phyloP scores from a whole-genome alignment of 805 yeast genomes.

The Saccharomycopsis capsularis region DNA sequence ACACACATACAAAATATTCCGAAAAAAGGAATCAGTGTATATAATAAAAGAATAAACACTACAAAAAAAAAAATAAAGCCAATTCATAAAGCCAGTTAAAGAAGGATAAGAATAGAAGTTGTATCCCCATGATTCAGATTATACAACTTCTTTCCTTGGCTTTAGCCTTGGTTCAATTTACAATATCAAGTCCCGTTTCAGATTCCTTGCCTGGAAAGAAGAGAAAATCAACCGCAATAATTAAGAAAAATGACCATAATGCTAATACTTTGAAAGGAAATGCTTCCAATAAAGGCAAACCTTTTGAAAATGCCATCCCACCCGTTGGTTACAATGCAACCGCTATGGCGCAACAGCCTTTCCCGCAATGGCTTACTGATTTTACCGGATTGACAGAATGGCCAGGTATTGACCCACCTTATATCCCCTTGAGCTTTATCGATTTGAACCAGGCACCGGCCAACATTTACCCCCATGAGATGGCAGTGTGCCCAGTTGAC shows the following conservation, averaged over 20 bases:
- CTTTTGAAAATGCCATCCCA: background rate
- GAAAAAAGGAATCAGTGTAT: too few relatives aligned
- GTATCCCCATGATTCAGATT: too few relatives aligned
- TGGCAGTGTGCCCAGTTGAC: slow-evolving; percentile 52
- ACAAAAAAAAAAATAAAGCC: too few relatives aligned
- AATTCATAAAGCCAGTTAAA: too few relatives aligned
- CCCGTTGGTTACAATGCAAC: slow-evolving; percentile 22
- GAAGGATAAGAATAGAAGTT: too few relatives aligned
- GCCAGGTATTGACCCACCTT: slow-evolving; percentile 89
- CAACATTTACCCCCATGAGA: slow-evolving; percentile 37
- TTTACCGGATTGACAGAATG: slow-evolving; percentile 69
- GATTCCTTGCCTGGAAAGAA: too few relatives aligned
- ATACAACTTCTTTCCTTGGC: too few relatives aligned
- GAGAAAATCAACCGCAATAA: background rate
- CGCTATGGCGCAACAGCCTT: slow-evolving; percentile 35
- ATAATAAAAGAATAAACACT: too few relatives aligned
- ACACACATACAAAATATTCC: too few relatives aligned
- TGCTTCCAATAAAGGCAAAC: background rate
- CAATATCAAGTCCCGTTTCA: too few relatives aligned
- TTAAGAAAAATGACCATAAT: slow-evolving; percentile 10
- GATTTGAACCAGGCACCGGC: slow-evolving; percentile 48
- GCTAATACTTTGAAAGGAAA: slow-evolving; percentile 1
- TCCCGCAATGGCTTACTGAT: slow-evolving; percentile 74
- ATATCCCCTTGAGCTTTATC: slow-evolving; percentile 70
- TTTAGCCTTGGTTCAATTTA: too few relatives aligned